Evolutionary conservation across 306 rosid genomes (phyloP).

Genomic region (Pyrus communis): DNA sequence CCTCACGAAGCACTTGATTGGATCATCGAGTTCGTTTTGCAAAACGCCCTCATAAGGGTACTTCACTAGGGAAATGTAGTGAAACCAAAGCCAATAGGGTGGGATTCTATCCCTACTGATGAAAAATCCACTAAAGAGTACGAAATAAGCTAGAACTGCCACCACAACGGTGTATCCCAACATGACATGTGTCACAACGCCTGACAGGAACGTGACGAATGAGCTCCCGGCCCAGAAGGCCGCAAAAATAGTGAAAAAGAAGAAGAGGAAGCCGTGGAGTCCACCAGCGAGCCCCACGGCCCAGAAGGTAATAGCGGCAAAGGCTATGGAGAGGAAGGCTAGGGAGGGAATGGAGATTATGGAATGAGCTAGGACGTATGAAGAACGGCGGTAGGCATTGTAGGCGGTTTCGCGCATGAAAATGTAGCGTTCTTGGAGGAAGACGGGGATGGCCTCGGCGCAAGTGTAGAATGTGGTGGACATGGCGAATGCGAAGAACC

Average conservation of each 20-base stretch:
- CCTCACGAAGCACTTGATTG: conserved; percentile 50
- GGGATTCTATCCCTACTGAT: conserved; percentile 72
- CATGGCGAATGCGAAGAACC: conserved; percentile 91
- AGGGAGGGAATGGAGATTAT: conserved; percentile 65
- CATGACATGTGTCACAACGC: conserved; percentile 75
- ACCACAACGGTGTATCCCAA: conserved; percentile 81
- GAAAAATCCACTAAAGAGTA: conserved; percentile 88
- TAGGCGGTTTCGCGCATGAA: conserved; percentile 94
- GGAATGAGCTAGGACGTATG: conserved; percentile 68
- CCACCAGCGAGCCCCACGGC: conserved; percentile 78
- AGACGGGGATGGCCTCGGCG: conserved; percentile 78
- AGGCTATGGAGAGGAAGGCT: conserved; percentile 51
- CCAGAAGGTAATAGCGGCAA: conserved; percentile 68
- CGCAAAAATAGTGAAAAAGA: conserved; percentile 34
- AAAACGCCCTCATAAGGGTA: conserved; percentile 83
- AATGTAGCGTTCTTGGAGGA: conserved; percentile 93
- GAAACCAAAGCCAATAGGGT: conserved; percentile 81
- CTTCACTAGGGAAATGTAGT: conserved; percentile 71
- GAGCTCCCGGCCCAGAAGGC: conserved; percentile 91
- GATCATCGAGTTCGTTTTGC: conserved; percentile 59
- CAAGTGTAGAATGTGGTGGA: conserved; percentile 90
- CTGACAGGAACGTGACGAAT: conserved; percentile 81
- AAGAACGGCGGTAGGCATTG: conserved; percentile 89
- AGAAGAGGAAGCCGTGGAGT: conserved; percentile 44
- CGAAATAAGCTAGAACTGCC: conserved; percentile 69